Percentiles rank a stretch among this genome's conserved stretches.
These are phyloP conservation scores for Pyracantha coccinea DNA, from an alignment of 331 rosid genomes.

Conservation along the genomic window DNA sequence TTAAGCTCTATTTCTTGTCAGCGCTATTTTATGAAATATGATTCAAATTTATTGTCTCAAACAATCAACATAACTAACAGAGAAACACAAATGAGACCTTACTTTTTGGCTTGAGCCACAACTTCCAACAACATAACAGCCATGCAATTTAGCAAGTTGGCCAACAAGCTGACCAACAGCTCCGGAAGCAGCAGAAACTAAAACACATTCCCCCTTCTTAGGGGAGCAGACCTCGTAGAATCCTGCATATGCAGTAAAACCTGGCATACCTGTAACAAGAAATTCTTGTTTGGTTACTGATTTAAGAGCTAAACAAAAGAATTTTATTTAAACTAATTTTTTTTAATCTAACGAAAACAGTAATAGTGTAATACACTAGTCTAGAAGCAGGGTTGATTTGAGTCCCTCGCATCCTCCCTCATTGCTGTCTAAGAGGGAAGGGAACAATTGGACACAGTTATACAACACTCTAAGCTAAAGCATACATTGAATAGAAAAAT, in stretches of 20 bases:
- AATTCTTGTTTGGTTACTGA: not conserved
- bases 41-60: not conserved
- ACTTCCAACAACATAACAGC: slow-evolving; percentile 52
- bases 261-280: slow-evolving; percentile 39
- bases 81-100: not conserved
- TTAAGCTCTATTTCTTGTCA: not conserved
- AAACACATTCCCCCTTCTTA: slow-evolving; percentile 38
- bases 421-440: not conserved
- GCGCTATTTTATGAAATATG: not conserved
- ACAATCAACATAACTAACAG: not conserved
- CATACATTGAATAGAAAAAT: not conserved
- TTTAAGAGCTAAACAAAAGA: not conserved
- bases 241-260: slow-evolving; percentile 50
- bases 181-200: slow-evolving; percentile 53
- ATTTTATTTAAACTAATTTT: not conserved
- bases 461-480: not conserved
- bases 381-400: not conserved
- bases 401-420: not conserved
- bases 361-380: not conserved
- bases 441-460: not conserved
- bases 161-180: slow-evolving; percentile 60
- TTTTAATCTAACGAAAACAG: not conserved
- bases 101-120: slow-evolving; percentile 44
- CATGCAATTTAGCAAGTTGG: slow-evolving; percentile 51
- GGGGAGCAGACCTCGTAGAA: slow-evolving; percentile 51